Conservation (phyloP, 139 green algal species). For the Chlamydomonas sphaeroides region DNA sequence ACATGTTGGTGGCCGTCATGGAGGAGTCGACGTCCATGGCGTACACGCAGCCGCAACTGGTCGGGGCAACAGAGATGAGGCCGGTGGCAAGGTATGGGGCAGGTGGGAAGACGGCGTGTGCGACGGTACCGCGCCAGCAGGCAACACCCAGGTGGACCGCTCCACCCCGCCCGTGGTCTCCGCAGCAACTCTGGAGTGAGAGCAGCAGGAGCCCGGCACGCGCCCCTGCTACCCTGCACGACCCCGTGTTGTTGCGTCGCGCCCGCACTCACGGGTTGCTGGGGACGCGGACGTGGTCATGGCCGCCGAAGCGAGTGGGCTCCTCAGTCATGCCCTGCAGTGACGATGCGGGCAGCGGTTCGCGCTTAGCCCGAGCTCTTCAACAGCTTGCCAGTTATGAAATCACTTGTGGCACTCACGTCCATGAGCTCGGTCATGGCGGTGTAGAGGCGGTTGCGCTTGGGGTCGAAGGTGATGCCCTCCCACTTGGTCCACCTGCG, state of each 20-base stretch:
- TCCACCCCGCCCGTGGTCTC: too few relatives aligned
- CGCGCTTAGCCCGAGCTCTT: too few relatives aligned
- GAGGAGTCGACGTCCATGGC: constrained; percentile 31
- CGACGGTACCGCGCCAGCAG: too few relatives aligned
- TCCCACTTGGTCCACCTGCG: constrained; percentile 60
- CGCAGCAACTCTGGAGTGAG: too few relatives aligned
- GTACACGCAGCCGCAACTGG: constrained; percentile 61
- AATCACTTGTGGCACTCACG: constrained; percentile 35
- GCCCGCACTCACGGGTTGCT: neutral
- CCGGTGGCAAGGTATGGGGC: too few relatives aligned
- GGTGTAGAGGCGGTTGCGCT: constrained; percentile 33
- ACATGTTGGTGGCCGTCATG: constrained; percentile 20
- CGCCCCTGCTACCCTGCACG: too few relatives aligned
- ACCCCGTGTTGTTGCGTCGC: too few relatives aligned
- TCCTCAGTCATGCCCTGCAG: neutral
- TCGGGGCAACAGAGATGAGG: neutral
- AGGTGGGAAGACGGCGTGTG: too few relatives aligned
- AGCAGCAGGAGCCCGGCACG: too few relatives aligned
- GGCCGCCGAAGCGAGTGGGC: constrained; percentile 16
- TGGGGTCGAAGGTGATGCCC: constrained; percentile 25
- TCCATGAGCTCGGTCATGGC: constrained; percentile 28
- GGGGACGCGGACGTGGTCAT: constrained; percentile 15
- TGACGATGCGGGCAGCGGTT: too few relatives aligned
- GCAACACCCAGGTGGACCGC: too few relatives aligned
- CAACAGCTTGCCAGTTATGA: too few relatives aligned